phyloP scores from a whole-genome alignment of 2,329 filamentous ascomycete species.

The Curvularia spicifera region DNA sequence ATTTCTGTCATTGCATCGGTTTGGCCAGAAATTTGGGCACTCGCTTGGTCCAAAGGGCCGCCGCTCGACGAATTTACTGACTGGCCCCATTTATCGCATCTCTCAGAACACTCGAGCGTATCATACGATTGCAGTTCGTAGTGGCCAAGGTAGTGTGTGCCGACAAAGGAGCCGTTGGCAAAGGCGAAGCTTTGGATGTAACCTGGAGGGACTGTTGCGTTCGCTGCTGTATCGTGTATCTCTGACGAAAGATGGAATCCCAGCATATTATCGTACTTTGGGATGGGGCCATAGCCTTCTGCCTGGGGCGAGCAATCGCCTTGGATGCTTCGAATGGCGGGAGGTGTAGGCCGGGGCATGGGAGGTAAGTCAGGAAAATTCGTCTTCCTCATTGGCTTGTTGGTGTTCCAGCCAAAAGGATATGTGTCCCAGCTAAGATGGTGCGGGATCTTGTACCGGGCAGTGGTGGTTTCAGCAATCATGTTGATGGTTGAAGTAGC shows the following conservation, averaged over 20 bases:
- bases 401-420: not conserved
- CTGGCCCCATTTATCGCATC: constrained; percentile 1
- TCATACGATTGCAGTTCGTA: constrained; percentile 7
- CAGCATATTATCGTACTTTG: not conserved
- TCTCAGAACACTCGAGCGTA: constrained; percentile 1
- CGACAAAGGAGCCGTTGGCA: constrained; percentile 5
- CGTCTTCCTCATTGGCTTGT: not conserved
- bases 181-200: not conserved
- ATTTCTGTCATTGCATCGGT: too few relatives aligned
- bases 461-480: not conserved
- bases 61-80: not conserved
- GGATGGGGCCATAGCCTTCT: not conserved
- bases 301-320: constrained; percentile 1
- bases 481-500: not conserved
- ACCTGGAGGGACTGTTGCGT: not conserved
- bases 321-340: not conserved
- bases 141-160: constrained; percentile 3
- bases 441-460: not conserved
- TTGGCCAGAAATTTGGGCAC: not conserved
- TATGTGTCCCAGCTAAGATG: too few relatives aligned
- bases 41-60: not conserved
- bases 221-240: not conserved
- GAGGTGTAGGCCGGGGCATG: not conserved
- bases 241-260: constrained; percentile 3
- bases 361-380: not conserved